phyloP scores from a whole-genome alignment of 208 protist genomes.

The Trypanosoma conorhini region DNA sequence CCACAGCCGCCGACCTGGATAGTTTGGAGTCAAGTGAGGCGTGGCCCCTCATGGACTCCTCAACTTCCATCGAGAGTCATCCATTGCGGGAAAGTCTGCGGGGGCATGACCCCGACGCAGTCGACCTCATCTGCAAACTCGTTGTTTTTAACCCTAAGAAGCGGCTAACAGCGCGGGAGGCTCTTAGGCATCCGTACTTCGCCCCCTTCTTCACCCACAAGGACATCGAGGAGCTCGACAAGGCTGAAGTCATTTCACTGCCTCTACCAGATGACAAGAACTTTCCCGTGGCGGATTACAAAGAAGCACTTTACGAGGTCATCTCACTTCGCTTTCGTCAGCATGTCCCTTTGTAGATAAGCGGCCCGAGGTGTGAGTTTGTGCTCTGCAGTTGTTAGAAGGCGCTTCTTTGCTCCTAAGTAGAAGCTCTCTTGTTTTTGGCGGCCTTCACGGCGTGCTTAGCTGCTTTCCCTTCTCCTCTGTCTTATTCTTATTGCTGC shows the following conservation, averaged over 20 bases:
- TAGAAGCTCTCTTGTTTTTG: too few relatives aligned
- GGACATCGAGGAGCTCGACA: conserved; percentile 47
- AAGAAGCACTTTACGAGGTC: conserved; percentile 58
- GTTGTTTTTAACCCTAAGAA: conserved; percentile 89
- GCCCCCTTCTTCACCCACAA: conserved; percentile 56
- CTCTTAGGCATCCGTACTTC: conserved; percentile 90
- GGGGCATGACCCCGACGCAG: conserved; percentile 65
- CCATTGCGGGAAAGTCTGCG: conserved; percentile 75
- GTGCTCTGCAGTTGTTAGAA: background rate
- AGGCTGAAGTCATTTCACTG: conserved; percentile 43
- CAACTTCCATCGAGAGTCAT: conserved; percentile 45
- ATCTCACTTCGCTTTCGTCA: conserved; percentile 44
- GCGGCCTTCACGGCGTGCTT: too few relatives aligned
- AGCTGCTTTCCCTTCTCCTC: background rate
- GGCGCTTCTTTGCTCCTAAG: too few relatives aligned
- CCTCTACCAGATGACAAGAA: conserved; percentile 67
- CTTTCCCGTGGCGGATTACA: conserved; percentile 74
- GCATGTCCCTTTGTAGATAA: conserved; percentile 1
- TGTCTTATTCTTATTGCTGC: background rate
- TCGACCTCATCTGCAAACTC: conserved; percentile 85
- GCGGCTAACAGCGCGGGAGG: conserved; percentile 80
- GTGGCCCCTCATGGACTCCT: conserved; percentile 79
- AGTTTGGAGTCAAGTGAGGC: conserved; percentile 90
- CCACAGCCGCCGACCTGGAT: conserved; percentile 87
- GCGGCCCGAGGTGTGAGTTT: background rate